Evolutionary conservation across 1,284 basidiomycete species (phyloP), one percentile per base, ranked within the genome.

Genomic region (Clitocybe nebularis): DNA sequence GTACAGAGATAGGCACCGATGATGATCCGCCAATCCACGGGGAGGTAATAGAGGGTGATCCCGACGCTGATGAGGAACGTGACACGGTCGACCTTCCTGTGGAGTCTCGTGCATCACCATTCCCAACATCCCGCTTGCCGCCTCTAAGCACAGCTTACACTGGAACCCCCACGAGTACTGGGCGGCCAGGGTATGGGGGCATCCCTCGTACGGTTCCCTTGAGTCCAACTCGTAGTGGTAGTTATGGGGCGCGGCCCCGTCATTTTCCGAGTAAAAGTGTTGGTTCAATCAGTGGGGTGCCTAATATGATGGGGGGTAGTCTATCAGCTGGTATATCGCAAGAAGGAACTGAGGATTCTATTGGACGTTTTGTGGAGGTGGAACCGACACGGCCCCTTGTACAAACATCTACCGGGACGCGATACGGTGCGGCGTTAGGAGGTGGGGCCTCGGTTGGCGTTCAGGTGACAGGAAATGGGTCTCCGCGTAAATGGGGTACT

Each of bases 201-300:
- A 51, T 64, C 6, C 63, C 62, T 5, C 62, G 66, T n/a, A 65
- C 66, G 0, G 48, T 65, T 0, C 60, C 64, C 11, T 56, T 66
- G 10, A 53, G 43, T 20, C 52, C 43, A 36, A 58, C 47, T 13
- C 53, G 44, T 44, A 57, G 32, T 32, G 50, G 44, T 14, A 52
- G 54, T 22, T 39, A 52, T 30, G 52, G 51, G 9, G 39, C 22
- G 9, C 40, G 35, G 7, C 23, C 43, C 4, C 48, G 39, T 5
- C 50, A 45, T 26, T 16, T 14, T 11, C 4, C 19, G 14, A 47
- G 23, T 24, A 42, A 46, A 6, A 53, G 48, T 34, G 17, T 51
- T 11, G 48, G 23, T 9, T 44, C 37, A 2, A 45, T 44, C 16
- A 25, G 41, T 9, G 23, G 17, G 16, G 10, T 38, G 2, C 39